Evolutionary conservation across 306 rosid genomes (phyloP).

Genomic region (Gastrolobium villosum): DNA sequence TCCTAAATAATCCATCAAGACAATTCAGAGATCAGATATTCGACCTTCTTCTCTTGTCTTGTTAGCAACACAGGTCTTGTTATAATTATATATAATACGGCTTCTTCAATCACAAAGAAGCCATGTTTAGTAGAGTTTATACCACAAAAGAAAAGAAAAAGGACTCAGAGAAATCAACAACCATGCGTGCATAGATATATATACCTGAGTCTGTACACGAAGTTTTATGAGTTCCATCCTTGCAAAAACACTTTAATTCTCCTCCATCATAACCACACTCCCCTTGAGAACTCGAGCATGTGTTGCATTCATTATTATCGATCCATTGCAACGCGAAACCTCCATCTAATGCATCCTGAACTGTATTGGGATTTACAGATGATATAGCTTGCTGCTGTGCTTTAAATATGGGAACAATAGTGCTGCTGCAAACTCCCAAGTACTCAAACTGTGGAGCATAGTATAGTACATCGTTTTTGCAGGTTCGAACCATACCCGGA

Average conservation of each 20-base stretch:
- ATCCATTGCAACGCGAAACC: conserved; percentile 48
- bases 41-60: background rate
- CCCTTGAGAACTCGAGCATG: conserved; percentile 31
- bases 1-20: background rate
- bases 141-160: background rate
- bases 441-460: background rate
- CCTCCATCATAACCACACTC: conserved; percentile 23
- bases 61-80: background rate
- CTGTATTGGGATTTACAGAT: rapidly evolving
- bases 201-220: conserved; percentile 32
- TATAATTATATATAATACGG: background rate
- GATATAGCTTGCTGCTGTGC: background rate
- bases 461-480: background rate
- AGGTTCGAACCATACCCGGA: background rate
- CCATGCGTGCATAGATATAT: background rate
- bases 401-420: no score
- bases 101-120: background rate
- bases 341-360: rapidly evolving
- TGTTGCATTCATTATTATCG: background rate
- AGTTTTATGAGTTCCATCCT: conserved; percentile 22
- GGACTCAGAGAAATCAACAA: background rate
- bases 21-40: background rate
- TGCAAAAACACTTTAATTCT: conserved; percentile 49
- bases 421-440: no score
- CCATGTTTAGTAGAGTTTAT: background rate